phyloP scores from a whole-genome alignment of 371 early-diverging fungal genomes.

The Mucor sp. region DNA sequence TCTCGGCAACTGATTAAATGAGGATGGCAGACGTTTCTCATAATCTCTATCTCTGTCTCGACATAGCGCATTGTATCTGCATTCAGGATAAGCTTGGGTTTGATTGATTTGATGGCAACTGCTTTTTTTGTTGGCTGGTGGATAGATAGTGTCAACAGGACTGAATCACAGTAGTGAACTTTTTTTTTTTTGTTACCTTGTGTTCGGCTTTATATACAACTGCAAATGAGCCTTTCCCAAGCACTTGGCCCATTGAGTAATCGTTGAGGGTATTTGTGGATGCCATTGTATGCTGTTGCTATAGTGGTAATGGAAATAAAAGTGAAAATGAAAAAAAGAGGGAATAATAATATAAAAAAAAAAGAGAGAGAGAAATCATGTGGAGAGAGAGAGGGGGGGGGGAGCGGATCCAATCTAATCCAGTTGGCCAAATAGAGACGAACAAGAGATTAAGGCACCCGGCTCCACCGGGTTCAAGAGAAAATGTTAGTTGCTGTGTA shows the following conservation, averaged over 20 bases:
- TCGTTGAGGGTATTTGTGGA: constrained; percentile 36
- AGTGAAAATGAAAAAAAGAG: neutral
- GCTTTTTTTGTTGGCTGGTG: constrained; percentile 51
- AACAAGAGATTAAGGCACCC: neutral
- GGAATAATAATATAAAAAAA: neutral
- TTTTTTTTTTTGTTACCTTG: constrained; percentile 38
- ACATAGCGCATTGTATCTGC: constrained; percentile 52
- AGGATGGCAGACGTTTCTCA: constrained; percentile 76
- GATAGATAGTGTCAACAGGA: neutral
- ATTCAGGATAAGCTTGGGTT: constrained; percentile 9
- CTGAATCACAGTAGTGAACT: too few relatives aligned
- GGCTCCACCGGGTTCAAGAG: neutral
- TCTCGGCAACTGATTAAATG: constrained; percentile 84
- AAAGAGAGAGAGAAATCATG: neutral
- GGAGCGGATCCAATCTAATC: neutral
- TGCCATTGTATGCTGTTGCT: neutral
- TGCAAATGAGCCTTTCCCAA: constrained; percentile 94
- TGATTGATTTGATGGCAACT: constrained; percentile 80
- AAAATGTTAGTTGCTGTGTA: constrained; percentile 6
- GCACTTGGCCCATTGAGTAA: constrained; percentile 64
- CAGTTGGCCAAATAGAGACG: neutral
- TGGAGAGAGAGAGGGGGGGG: neutral
- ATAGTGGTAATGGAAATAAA: neutral
- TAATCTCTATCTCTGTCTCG: constrained; percentile 87
- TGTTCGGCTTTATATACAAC: constrained; percentile 84